Evolutionary conservation across 768 basidiomycete genomes (phyloP), one percentile per base, ranked within the genome.

Genomic region (Cystofilobasidium bisporidii): DNA sequence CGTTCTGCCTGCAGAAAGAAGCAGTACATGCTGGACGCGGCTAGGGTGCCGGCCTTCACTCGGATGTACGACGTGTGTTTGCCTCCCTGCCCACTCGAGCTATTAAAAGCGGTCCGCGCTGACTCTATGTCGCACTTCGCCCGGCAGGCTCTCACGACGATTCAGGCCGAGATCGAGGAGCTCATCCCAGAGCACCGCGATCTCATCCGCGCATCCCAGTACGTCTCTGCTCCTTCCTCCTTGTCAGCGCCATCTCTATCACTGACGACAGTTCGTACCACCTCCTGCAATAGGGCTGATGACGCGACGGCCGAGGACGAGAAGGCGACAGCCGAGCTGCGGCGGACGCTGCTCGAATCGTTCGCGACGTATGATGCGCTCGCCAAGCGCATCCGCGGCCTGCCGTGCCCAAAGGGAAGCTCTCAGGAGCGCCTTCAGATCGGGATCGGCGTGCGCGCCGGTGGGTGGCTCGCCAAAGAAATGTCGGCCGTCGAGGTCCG

Each of bases 161-260:
- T 96, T 11, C 92, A 99, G 78, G 82, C 83, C 63, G 92, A 97
- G 71, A 92, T 98, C n/a, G 88, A 91, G 74, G 87, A 87, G 38
- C 79, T 84, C 2, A 81, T 98, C 5, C 91, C 91, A 3, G 84
- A 86, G 70, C 93, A 94, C 75, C 90, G 94, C 72, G 91, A 94
- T 73, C 80, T 92, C 30, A 41, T 69, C 63, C 58, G 43, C 40
- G 32, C 63, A 6, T 40, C 10, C 40, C 63, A 69, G 63, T 69
- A 22, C n/a, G 63, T 45, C 18, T 11, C 24, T 45, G n/a, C 28
- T 41, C 26, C 30, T 17, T 32, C 33, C 14, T 41, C 48, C 10
- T 5, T 4, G 22, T 50, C 56, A n/a, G 56, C 26, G 3, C 56
- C 28, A 3, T 5, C 22, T 59, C 4, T 11, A 26, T 38, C 47